Conservation (phyloP, 2,329 filamentous ascomycete genomes). For the Ceratocystiopsis brevicomis region DNA sequence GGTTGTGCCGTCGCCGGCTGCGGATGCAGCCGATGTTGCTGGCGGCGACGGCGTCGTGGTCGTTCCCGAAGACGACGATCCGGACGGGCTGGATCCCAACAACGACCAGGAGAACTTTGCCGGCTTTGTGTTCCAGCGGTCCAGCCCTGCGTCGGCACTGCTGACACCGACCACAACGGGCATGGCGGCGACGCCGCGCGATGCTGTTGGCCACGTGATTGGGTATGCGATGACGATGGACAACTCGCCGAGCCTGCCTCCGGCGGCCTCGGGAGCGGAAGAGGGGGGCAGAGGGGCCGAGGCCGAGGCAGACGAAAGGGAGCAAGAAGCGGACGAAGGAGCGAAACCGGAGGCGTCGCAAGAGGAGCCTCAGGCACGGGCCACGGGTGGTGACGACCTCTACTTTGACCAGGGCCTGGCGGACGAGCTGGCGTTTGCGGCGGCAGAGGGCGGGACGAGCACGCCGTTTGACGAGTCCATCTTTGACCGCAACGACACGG, state of each 20-base stretch:
- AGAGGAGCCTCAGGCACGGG: neutral
- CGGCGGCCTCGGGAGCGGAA: neutral
- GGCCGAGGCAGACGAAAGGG: too few relatives aligned
- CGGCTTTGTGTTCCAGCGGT: slow-evolving; percentile 38
- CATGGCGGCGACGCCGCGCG: slow-evolving; percentile 32
- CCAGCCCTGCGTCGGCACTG: slow-evolving; percentile 30
- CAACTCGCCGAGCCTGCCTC: neutral
- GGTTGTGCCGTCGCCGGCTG: too few relatives aligned
- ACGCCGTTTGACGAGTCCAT: slow-evolving; percentile 52
- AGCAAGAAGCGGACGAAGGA: neutral
- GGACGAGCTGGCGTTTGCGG: slow-evolving; percentile 26
- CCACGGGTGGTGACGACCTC: slow-evolving; percentile 38
- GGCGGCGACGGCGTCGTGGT: neutral
- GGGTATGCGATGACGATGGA: slow-evolving; percentile 36
- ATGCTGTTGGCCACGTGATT: slow-evolving; percentile 34
- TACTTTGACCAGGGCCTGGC: slow-evolving; percentile 41
- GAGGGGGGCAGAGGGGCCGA: neutral
- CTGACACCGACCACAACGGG: slow-evolving; percentile 30
- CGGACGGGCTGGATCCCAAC: slow-evolving; percentile 24
- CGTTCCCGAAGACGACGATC: slow-evolving; percentile 11
- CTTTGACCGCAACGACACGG: slow-evolving; percentile 49
- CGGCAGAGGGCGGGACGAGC: slow-evolving; percentile 29
- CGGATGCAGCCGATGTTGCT: neutral
- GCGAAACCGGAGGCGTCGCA: neutral
- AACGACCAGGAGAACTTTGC: slow-evolving; percentile 42